Conservation (phyloP, 176 grass and related monocot species). For the Paspalum notatum region DNA sequence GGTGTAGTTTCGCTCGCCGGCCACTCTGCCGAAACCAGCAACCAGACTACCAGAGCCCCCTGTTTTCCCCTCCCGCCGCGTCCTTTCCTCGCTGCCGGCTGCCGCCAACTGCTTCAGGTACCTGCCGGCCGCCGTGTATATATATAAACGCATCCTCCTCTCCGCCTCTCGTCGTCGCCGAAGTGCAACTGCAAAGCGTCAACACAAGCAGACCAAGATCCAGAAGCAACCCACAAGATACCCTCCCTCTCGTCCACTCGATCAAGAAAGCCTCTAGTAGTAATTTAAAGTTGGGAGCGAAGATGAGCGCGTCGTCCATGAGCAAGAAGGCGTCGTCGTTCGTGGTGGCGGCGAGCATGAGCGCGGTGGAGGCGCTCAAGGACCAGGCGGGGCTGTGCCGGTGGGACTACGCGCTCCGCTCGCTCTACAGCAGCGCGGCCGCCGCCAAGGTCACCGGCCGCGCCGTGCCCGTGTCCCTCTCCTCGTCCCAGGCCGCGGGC, state of each 20-base stretch:
- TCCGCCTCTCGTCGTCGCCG: neutral
- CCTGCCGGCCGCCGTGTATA: neutral
- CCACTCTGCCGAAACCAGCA: conserved; percentile 36
- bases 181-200: conserved; percentile 5
- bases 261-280: neutral
- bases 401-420: conserved; percentile 69
- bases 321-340: conserved; percentile 54
- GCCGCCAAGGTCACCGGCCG: conserved; percentile 35
- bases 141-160: conserved; percentile 8
- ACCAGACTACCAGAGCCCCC: conserved; percentile 29
- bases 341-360: conserved; percentile 65
- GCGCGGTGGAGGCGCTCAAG: conserved; percentile 73
- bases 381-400: conserved; percentile 73
- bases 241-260: neutral
- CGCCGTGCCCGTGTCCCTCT: conserved; percentile 40
- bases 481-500: neutral
- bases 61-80: conserved; percentile 6
- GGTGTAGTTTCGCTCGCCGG: neutral
- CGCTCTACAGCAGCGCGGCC: conserved; percentile 36
- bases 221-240: neutral
- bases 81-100: neutral
- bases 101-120: neutral
- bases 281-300: neutral
- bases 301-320: conserved; percentile 35
- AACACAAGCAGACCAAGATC: neutral